phyloP scores from a whole-genome alignment of 2,329 filamentous ascomycete genomes.

The Thielaviopsis populi region DNA sequence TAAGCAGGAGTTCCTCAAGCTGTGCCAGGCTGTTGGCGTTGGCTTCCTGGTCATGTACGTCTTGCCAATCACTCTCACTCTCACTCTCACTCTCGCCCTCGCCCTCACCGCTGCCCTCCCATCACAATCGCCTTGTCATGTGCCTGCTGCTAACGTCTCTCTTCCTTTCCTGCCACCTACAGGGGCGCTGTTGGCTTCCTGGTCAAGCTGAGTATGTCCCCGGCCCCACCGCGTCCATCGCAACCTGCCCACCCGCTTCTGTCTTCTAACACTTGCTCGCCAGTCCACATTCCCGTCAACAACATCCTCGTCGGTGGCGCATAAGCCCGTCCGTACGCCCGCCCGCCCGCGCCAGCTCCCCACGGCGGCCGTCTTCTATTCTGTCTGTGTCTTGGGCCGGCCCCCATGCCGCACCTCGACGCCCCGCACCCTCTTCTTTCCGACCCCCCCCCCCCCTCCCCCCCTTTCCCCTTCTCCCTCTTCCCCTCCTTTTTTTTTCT shows the following conservation, averaged over 20 bases:
- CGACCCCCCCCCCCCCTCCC: too few species aligned
- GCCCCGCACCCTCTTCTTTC: background rate
- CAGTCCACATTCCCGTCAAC: slow-evolving; percentile 56
- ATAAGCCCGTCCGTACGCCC: slow-evolving; percentile 25
- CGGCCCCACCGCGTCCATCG: slow-evolving; percentile 18
- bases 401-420: too few species aligned
- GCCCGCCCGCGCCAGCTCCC: background rate
- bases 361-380: background rate
- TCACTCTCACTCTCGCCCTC: too few species aligned
- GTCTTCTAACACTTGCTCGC: background rate
- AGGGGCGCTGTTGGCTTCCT: slow-evolving; percentile 50
- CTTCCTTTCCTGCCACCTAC: background rate
- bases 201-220: slow-evolving; percentile 48
- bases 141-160: background rate
- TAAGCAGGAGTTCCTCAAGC: slow-evolving; percentile 30
- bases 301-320: slow-evolving; percentile 54
- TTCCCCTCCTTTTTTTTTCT: too few species aligned
- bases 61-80: too few species aligned
- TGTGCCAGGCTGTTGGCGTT: slow-evolving; percentile 47
- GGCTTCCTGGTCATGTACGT: slow-evolving; percentile 50
- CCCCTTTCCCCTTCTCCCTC: background rate
- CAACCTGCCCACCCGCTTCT: background rate
- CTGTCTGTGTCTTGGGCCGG: too few species aligned
- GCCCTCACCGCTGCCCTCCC: background rate
- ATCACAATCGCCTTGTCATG: background rate